These are phyloP conservation scores for Penicillium argentinense DNA, from an alignment of 495 filamentous ascomycete genomes.

Conservation along the genomic window DNA sequence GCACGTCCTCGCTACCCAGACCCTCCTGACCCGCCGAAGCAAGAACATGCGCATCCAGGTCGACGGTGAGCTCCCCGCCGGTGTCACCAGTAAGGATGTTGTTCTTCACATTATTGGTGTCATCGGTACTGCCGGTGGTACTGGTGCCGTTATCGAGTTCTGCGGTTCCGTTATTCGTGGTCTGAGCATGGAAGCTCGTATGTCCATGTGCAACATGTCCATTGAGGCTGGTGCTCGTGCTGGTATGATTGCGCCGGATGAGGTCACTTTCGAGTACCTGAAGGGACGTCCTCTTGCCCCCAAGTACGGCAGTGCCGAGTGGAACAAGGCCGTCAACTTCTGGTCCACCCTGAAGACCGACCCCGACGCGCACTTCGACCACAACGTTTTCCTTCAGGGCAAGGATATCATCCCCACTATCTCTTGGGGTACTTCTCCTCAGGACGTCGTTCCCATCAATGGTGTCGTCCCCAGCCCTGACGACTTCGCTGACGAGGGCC, in stretches of 20 bases:
- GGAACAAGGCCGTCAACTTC: slow-evolving; percentile 85
- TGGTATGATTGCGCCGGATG: slow-evolving; percentile 94
- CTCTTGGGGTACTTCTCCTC: slow-evolving; percentile 95
- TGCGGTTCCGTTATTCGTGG: slow-evolving; percentile 87
- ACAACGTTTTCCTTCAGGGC: slow-evolving; percentile 80
- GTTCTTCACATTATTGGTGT: slow-evolving; percentile 91
- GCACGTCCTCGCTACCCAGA: slow-evolving; percentile 96
- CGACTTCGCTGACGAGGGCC: slow-evolving; percentile 73
- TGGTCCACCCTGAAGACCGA: slow-evolving; percentile 88
- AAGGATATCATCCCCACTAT: slow-evolving; percentile 93
- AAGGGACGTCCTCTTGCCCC: slow-evolving; percentile 87
- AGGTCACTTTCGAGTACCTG: slow-evolving; percentile 92
- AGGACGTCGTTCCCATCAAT: slow-evolving; percentile 92
- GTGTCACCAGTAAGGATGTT: slow-evolving; percentile 95
- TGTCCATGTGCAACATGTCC: slow-evolving; percentile 99
- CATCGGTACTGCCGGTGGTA: slow-evolving; percentile 95
- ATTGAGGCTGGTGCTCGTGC: slow-evolving; percentile 95
- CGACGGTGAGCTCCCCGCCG: slow-evolving; percentile 84
- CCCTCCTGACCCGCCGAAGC: slow-evolving; percentile 87
- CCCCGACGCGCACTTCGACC: slow-evolving; percentile 79
- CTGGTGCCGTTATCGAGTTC: slow-evolving; percentile 93
- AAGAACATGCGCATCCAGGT: slow-evolving; percentile 99
- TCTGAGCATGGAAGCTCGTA: slow-evolving; percentile 95
- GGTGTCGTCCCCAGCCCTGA: slow-evolving; percentile 87
- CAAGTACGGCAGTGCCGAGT: slow-evolving; percentile 77